phyloP scores from a whole-genome alignment of 2,329 filamentous ascomycete genomes.

The Eurotiales sp. region DNA sequence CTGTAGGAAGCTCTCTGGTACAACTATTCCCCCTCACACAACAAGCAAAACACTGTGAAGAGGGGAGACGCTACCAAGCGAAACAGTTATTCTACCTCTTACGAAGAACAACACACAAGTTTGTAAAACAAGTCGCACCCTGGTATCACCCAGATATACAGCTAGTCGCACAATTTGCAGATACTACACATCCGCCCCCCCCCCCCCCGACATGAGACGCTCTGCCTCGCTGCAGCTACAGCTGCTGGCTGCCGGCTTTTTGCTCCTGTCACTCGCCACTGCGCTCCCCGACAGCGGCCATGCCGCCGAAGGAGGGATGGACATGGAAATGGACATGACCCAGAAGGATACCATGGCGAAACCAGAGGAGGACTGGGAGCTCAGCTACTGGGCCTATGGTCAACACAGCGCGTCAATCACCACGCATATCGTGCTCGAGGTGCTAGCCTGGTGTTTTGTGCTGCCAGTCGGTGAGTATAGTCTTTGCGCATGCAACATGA shows the following conservation, averaged over 20 bases:
- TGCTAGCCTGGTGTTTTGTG: conserved; percentile 67
- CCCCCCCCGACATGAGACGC: conserved; percentile 1
- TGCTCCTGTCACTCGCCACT: conserved; percentile 28
- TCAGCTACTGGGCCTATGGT: conserved; percentile 41
- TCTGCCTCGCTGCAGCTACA: conserved; percentile 1
- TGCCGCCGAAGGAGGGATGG: conserved; percentile 25
- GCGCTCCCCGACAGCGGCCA: conserved; percentile 20
- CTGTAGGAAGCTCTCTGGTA: background rate
- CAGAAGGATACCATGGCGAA: conserved; percentile 18
- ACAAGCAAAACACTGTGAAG: background rate
- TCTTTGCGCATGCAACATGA: background rate
- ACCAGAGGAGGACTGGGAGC: conserved; percentile 23
- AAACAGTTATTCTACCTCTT: too few species aligned
- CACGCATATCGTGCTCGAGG: conserved; percentile 68
- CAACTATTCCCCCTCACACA: background rate
- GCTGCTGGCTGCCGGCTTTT: conserved; percentile 23
- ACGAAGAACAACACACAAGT: too few species aligned
- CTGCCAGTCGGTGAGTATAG: conserved; percentile 64
- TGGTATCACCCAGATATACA: background rate
- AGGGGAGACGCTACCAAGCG: background rate
- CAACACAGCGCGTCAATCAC: conserved; percentile 52
- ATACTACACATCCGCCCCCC: too few species aligned
- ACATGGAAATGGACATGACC: conserved; percentile 24
- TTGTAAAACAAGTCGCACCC: too few species aligned
- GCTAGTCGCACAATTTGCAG: background rate